Evolutionary conservation across 805 yeast genomes (phyloP).

Genomic region (Debaryomyces hansenii): DNA sequence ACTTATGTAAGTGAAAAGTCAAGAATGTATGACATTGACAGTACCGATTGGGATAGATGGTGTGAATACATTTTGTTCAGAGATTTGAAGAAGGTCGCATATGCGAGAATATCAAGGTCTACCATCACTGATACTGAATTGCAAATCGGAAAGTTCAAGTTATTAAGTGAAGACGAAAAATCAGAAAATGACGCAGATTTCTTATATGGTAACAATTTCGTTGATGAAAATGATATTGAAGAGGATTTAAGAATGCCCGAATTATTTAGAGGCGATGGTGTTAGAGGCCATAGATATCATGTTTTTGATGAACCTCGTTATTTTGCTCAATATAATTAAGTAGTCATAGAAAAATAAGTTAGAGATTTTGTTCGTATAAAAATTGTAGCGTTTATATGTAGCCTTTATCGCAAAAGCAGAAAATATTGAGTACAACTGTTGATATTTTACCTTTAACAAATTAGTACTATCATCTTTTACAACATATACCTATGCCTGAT

Average conservation of each 20-base stretch:
- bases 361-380: neutral
- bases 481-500: constrained; percentile 7
- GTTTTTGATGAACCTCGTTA: constrained; percentile 94
- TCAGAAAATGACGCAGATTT: constrained; percentile 33
- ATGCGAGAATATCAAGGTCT: constrained; percentile 90
- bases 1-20: constrained; percentile 82
- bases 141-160: constrained; percentile 89
- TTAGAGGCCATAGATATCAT: constrained; percentile 89
- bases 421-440: neutral
- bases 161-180: constrained; percentile 41
- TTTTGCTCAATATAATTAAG: constrained; percentile 37
- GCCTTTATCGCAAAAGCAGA: neutral
- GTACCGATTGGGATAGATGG: constrained; percentile 96
- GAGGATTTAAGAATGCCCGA: constrained; percentile 73
- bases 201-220: constrained; percentile 54
- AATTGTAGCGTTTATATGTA: too few species aligned
- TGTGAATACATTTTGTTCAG: constrained; percentile 94
- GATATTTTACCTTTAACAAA: neutral
- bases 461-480: too few species aligned
- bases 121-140: constrained; percentile 96
- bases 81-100: constrained; percentile 81
- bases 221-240: constrained; percentile 57
- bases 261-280: constrained; percentile 84
- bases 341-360: neutral
- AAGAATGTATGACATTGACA: constrained; percentile 92